These are phyloP conservation scores for Wickerhamiella sergipiensis DNA, from an alignment of 805 yeast genomes.

Conservation along the genomic window DNA sequence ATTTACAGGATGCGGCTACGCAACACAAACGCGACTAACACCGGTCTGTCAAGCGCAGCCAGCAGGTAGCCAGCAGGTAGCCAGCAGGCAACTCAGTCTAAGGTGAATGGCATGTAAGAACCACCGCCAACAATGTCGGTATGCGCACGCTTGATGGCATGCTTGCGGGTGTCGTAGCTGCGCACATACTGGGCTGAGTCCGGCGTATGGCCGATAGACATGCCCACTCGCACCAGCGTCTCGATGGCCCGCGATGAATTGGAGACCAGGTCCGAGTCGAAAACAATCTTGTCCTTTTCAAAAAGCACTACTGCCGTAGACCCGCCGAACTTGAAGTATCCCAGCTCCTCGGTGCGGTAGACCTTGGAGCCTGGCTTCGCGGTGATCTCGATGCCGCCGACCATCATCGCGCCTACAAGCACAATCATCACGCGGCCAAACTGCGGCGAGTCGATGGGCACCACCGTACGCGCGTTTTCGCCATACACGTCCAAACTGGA, in stretches of 20 bases:
- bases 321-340: constrained; percentile 94
- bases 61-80: too few relatives aligned
- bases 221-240: constrained; percentile 78
- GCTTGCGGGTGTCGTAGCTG: constrained; percentile 16
- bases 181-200: constrained; percentile 16
- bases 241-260: constrained; percentile 58
- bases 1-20: too few relatives aligned
- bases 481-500: constrained; percentile 84
- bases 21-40: too few relatives aligned
- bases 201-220: constrained; percentile 66
- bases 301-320: constrained; percentile 67
- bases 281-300: constrained; percentile 29
- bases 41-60: too few relatives aligned
- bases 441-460: constrained; percentile 61
- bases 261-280: constrained; percentile 59
- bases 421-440: constrained; percentile 70
- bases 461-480: constrained; percentile 67
- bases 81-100: constrained; percentile 15
- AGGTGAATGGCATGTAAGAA: constrained; percentile 19
- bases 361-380: constrained; percentile 46
- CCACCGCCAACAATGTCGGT: constrained; percentile 19
- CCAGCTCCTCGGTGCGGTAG: constrained; percentile 67
- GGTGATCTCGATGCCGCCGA: constrained; percentile 72
- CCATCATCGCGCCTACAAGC: constrained; percentile 98
- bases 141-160: constrained; percentile 16